Conservation (phyloP, 2,329 filamentous ascomycete genomes). For the Exophiala alcalophila region DNA sequence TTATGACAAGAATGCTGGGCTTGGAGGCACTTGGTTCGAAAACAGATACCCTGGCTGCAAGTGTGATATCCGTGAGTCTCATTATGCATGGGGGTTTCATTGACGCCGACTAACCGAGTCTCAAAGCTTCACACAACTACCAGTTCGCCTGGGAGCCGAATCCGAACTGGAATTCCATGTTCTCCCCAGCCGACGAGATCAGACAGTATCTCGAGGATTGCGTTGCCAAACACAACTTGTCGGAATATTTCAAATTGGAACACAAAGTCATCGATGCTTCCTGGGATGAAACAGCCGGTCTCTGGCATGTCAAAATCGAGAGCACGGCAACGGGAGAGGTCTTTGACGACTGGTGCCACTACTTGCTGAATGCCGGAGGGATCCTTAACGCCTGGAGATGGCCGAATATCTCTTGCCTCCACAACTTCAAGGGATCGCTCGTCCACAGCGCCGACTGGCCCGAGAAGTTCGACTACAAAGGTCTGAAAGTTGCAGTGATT, state of each 20-base stretch:
- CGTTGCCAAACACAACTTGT: constrained; percentile 26
- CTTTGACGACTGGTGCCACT: constrained; percentile 19
- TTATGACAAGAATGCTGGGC: constrained; percentile 33
- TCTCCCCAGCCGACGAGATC: constrained; percentile 31
- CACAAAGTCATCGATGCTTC: constrained; percentile 30
- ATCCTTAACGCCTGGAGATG: constrained; percentile 33
- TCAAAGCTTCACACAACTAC: constrained; percentile 28
- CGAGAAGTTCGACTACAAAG: constrained; percentile 29
- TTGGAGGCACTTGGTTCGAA: constrained; percentile 36
- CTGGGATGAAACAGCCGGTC: constrained; percentile 33
- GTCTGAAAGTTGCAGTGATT: constrained; percentile 30
- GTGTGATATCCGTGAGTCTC: constrained; percentile 17
- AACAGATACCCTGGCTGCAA: constrained; percentile 31
- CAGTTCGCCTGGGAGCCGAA: constrained; percentile 38
- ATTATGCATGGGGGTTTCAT: background rate
- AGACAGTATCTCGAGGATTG: constrained; percentile 31
- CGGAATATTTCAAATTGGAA: constrained; percentile 30
- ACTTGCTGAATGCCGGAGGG: constrained; percentile 32
- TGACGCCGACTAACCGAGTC: background rate
- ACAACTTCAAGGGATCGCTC: constrained; percentile 37
- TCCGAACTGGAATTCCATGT: constrained; percentile 28
- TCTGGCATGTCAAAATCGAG: constrained; percentile 33
- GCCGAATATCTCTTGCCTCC: constrained; percentile 36
- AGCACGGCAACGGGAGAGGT: constrained; percentile 20
- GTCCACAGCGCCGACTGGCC: constrained; percentile 37